Percentiles rank a stretch among this genome's conserved stretches.
Conservation (phyloP, 129 eudicot species). For the Lactuca saligna region DNA sequence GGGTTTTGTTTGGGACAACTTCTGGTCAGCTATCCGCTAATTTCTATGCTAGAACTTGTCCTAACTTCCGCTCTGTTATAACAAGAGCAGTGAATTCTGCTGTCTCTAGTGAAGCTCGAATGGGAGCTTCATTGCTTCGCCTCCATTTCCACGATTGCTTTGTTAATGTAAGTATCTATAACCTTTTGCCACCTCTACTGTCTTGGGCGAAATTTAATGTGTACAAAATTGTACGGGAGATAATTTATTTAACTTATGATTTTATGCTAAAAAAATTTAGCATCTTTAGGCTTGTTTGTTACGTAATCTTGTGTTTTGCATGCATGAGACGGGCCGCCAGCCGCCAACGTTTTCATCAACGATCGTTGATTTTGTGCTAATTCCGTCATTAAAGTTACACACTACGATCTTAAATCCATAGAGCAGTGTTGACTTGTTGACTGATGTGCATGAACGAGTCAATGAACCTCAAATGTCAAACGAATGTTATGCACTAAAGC, state of each 20-base stretch:
- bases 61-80: constrained; percentile 29
- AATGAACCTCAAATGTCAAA: neutral
- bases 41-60: constrained; percentile 41
- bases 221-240: neutral
- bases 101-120: constrained; percentile 43
- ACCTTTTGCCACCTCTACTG: neutral
- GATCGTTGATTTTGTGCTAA: too few species aligned
- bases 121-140: constrained; percentile 66
- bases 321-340: neutral
- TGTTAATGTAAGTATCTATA: constrained; percentile 39
- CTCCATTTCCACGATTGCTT: constrained; percentile 62
- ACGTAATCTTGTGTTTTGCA: neutral
- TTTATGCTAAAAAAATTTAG: neutral
- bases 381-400: too few species aligned
- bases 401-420: too few species aligned
- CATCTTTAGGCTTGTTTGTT: neutral
- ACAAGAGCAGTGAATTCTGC: constrained; percentile 36
- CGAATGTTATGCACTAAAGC: neutral
- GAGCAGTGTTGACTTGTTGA: neutral
- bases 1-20: constrained; percentile 28
- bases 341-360: neutral
- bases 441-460: neutral
- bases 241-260: too few species aligned
- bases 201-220: too few species aligned
- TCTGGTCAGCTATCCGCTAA: constrained; percentile 27